phyloP scores from a whole-genome alignment of 805 yeast genomes.

The Saccharomycopsis microspora region DNA sequence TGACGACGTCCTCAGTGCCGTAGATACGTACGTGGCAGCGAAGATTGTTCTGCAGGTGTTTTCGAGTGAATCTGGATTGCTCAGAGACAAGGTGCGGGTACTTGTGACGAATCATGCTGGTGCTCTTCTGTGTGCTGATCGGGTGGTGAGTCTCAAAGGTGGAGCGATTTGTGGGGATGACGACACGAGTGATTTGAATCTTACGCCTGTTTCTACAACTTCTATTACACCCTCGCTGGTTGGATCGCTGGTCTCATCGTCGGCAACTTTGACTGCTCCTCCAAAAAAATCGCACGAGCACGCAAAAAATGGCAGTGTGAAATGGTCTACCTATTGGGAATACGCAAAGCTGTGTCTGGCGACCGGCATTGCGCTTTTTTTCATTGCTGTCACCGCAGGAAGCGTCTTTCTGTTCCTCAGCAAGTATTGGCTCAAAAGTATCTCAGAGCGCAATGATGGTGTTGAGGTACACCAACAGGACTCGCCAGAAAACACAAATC shows the following conservation, averaged over 20 bases:
- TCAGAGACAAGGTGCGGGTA: slow-evolving; percentile 38
- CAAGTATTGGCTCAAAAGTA: slow-evolving; percentile 53
- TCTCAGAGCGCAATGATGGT: slow-evolving; percentile 42
- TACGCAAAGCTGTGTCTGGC: slow-evolving; percentile 52
- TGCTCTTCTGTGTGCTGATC: slow-evolving; percentile 41
- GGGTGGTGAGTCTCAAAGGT: slow-evolving; percentile 25
- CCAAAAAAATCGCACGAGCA: slow-evolving; percentile 22
- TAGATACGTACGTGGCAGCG: slow-evolving; percentile 58
- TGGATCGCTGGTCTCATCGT: background rate
- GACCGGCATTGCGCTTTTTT: slow-evolving; percentile 30
- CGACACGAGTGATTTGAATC: slow-evolving; percentile 16
- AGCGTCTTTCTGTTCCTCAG: slow-evolving; percentile 31
- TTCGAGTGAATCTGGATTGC: slow-evolving; percentile 31
- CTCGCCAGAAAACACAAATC: slow-evolving; percentile 13
- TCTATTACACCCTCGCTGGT: background rate
- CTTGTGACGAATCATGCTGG: slow-evolving; percentile 49
- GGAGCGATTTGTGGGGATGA: slow-evolving; percentile 48
- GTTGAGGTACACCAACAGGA: background rate
- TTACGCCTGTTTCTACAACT: background rate
- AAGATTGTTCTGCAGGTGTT: slow-evolving; percentile 41
- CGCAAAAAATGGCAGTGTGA: slow-evolving; percentile 51
- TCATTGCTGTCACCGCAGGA: slow-evolving; percentile 26
- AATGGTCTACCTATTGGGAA: slow-evolving; percentile 36
- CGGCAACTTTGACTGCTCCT: background rate
- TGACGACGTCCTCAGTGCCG: slow-evolving; percentile 62